Evolutionary conservation across 2,329 filamentous ascomycete genomes (phyloP).

Genomic region (Diaporthe longicolla): DNA sequence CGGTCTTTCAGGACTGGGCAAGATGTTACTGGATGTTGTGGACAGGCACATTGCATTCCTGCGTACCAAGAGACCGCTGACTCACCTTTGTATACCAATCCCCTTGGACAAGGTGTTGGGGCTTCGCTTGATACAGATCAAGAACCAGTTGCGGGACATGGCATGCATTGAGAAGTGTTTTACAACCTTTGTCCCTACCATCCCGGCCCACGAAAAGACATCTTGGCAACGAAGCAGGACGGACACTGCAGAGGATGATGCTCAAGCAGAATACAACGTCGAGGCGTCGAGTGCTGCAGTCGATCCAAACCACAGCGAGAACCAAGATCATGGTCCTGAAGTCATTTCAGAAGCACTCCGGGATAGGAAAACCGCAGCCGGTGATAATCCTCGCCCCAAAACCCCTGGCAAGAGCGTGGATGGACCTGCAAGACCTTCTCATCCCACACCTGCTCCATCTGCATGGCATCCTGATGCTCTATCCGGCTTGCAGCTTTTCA

Average conservation of each 20-base stretch:
- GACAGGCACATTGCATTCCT: conserved; percentile 10
- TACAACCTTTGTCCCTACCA: neutral
- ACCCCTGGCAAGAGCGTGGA: no score
- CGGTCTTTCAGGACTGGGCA: neutral
- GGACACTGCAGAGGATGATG: neutral
- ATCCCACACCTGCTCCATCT: neutral
- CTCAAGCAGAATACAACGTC: neutral
- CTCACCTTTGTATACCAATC: neutral
- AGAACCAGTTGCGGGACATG: neutral
- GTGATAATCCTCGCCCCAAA: neutral
- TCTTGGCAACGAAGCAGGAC: neutral
- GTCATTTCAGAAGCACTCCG: no score
- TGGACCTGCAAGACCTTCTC: neutral
- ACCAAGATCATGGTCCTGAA: no score
- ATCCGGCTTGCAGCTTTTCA: conserved; percentile 1
- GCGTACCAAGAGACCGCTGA: neutral
- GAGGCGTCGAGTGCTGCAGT: neutral
- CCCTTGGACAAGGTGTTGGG: neutral
- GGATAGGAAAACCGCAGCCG: neutral
- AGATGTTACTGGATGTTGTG: neutral
- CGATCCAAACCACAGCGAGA: neutral
- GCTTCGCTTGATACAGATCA: neutral
- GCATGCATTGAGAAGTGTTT: neutral
- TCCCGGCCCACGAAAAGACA: neutral
- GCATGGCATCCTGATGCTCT: conserved; percentile 1